phyloP scores from a whole-genome alignment of 2,329 filamentous ascomycete species.

The Talaromyces sp. region DNA sequence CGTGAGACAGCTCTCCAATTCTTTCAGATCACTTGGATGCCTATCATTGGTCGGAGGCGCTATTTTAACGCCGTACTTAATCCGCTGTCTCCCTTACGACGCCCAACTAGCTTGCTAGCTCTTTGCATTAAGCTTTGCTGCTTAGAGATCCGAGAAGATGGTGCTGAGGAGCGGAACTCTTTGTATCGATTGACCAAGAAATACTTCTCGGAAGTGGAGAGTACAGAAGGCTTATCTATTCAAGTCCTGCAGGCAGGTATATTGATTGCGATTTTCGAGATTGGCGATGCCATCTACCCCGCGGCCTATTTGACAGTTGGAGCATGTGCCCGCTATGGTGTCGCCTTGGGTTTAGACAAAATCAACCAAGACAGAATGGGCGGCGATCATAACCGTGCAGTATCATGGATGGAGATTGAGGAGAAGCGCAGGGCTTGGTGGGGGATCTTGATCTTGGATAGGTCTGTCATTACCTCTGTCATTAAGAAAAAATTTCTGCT shows the following conservation, averaged over 20 bases:
- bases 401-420: constrained; percentile 11
- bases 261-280: constrained; percentile 12
- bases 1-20: constrained; percentile 2
- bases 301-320: constrained; percentile 12
- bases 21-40: constrained; percentile 13
- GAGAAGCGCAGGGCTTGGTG: constrained; percentile 12
- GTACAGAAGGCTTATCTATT: constrained; percentile 10
- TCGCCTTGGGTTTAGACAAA: constrained; percentile 11
- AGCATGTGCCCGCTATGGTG: constrained; percentile 12
- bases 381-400: background rate
- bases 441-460: constrained; percentile 10
- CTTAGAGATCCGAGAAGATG: background rate
- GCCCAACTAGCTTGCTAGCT: constrained; percentile 2
- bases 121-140: constrained; percentile 12
- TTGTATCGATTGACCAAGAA: constrained; percentile 7
- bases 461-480: background rate
- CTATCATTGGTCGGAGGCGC: background rate
- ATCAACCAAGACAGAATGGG: constrained; percentile 8
- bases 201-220: constrained; percentile 13
- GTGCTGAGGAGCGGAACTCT: background rate
- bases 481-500: background rate
- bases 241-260: constrained; percentile 10
- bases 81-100: constrained; percentile 3
- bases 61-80: constrained; percentile 4
- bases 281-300: constrained; percentile 13